phyloP scores from a whole-genome alignment of 805 yeast species.

The Yarrowia divulgata region DNA sequence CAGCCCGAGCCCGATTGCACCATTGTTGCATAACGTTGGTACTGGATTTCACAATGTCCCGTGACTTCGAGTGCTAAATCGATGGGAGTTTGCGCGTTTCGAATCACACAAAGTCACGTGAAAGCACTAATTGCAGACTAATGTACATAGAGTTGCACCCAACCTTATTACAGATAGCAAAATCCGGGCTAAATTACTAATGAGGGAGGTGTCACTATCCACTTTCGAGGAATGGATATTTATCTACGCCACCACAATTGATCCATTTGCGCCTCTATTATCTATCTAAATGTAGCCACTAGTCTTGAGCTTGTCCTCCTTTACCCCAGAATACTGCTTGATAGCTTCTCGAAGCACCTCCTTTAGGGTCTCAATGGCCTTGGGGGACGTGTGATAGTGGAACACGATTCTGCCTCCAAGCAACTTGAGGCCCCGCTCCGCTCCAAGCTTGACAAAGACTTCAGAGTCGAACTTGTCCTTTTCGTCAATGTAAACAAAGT shows the following conservation, averaged over 20 bases:
- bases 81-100: slow-evolving; percentile 24
- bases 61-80: slow-evolving; percentile 16
- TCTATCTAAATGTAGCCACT: slow-evolving; percentile 25
- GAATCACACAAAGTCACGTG: slow-evolving; percentile 35
- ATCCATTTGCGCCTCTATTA: background rate
- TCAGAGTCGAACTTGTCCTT: slow-evolving; percentile 66
- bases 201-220: slow-evolving; percentile 11
- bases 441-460: slow-evolving; percentile 61
- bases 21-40: slow-evolving; percentile 34
- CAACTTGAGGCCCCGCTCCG: slow-evolving; percentile 66
- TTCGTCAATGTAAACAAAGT: slow-evolving; percentile 84
- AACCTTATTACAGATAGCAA: slow-evolving; percentile 1
- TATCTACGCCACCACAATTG: slow-evolving; percentile 23
- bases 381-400: slow-evolving; percentile 64
- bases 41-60: slow-evolving; percentile 28
- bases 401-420: slow-evolving; percentile 81
- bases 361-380: slow-evolving; percentile 30
- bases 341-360: slow-evolving; percentile 31
- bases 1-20: slow-evolving; percentile 23
- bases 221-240: background rate
- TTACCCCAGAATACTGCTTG: slow-evolving; percentile 4
- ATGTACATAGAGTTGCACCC: background rate
- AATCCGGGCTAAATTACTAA: slow-evolving; percentile 24
- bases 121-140: slow-evolving; percentile 34
- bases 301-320: slow-evolving; percentile 28